Conservation (phyloP, 225 moss, liverwort and hornwort species). For the Sphagnum tenellum region DNA sequence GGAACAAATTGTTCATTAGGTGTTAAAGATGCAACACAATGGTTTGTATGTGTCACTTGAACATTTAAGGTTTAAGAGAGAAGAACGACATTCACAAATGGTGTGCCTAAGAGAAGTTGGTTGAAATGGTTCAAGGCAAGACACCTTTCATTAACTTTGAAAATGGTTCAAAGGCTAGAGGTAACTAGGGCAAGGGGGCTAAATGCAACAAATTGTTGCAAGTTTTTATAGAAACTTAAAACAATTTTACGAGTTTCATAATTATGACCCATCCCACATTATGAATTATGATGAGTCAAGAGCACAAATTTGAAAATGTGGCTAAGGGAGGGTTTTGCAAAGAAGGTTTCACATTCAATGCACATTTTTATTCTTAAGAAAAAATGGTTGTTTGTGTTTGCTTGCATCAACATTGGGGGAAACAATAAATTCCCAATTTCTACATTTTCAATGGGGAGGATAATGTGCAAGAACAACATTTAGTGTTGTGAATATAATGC, state of each 20-base stretch:
- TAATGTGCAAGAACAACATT: no score
- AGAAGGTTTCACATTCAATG: no score
- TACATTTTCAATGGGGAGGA: no score
- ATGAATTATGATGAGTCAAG: neutral
- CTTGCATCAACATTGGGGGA: no score
- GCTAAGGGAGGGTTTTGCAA: no score
- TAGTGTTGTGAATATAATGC: no score
- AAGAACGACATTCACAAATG: neutral
- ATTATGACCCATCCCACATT: neutral
- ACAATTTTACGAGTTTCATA: neutral
- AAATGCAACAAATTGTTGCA: neutral
- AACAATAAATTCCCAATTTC: no score
- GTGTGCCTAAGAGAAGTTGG: neutral
- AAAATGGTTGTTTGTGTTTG: no score
- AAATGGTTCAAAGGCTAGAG: neutral
- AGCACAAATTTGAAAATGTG: neutral
- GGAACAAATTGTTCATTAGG: neutral
- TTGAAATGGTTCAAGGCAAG: neutral
- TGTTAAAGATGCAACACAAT: neutral
- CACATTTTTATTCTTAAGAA: no score
- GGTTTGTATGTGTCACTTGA: neutral
- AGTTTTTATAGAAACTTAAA: neutral
- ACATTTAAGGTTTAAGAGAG: neutral
- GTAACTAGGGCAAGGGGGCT: neutral
- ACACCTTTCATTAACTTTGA: neutral